Base-by-base conservation (phyloP, 768 basidiomycete genomes). In the Fistulinella prunicolor region DNA sequence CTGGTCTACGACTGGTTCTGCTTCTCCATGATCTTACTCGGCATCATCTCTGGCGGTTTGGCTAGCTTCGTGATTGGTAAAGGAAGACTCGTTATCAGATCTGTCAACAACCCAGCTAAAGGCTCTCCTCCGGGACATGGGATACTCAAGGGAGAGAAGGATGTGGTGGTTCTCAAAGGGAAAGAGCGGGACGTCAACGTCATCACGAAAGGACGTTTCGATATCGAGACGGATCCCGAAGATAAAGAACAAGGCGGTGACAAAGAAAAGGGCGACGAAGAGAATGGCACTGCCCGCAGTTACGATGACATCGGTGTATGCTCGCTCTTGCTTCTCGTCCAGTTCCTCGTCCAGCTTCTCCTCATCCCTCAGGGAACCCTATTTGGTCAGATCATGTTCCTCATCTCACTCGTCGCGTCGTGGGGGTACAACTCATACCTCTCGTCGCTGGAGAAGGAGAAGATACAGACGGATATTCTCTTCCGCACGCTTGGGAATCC, bases 331-430 rank as follows among this genome's bases (percentile, higher is more conserved):
- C 61, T 68, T 28, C 29, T 61, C 9, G 23, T 58, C 40, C 69
- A 69, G 23, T 68, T 69, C 51, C 47, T 70, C 38, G 16, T 60
- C 19, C 70, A 70, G 29, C 62, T 70, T 14, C 55, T 70, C 22
- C 55, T 71, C 30, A 55, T 69, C 28, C 69, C 70, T 0, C 66
- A 66, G 50, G 61, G 60, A 9, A 32, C 52, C 3, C 58, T 70
- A 3, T 71, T 71, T 13, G 70, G 70, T 5, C 69, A 70, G 39
- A 47, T 62, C 39, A 58, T 70, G 65, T 70, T 71, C 42, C 44
- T 67, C 19, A 6, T 45, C 8, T 62, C 68, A 7, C 56, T 72
- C 38, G 58, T 44, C 5, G 53, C 56, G 2, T 72, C 68, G 0
- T 72, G 70, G 70, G 45, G 17, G 9, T 67, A 72, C 22, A 72